Evolutionary conservation across 2,329 filamentous ascomycete species (phyloP), one percentile per base, ranked within the genome.

Genomic region (Neopestalotiopsis rosae): DNA sequence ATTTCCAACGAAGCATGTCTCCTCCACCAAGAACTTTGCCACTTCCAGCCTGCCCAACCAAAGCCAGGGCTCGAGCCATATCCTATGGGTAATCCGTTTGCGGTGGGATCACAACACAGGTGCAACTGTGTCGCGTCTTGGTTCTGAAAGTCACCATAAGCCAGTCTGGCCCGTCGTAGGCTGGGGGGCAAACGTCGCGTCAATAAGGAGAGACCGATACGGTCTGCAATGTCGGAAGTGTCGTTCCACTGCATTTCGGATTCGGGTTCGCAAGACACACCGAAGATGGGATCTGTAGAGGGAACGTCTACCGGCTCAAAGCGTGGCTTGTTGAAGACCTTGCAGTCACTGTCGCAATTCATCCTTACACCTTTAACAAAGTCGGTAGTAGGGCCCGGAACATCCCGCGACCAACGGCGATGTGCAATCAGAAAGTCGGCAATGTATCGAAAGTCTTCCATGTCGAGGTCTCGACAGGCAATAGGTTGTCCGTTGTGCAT

Each of bases 361-460:
- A 74, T 71, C 59, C 38, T 70, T 20, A 74, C 69, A 3, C 71
- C 71, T 38, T 70, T 69, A 42, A 70, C 40, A 24, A 24, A 24
- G 24, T 24, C 24, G 24, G 24, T 24, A 66, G 66, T 20, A 70
- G 20, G 28, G 20, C n/a, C 56, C 14, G 9, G 56, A 24, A 59
- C 13, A 59, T 59, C 5, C n/a, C 9, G 56, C 20, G 56, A 28
- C 56, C 7, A 14, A 17, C 56, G 4, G 1, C 38, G 45, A 32
- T 71, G 69, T 10, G 68, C 61, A 38, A 67, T 10, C 14, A 74
- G 52, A 20, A 58, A 63, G n/a, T 74, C 70, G 2, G 68, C 24
- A 5, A 73, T 24, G 61, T 74, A 71, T 12, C 73, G 71, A 24
- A 74, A 73, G 59, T 74, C 72, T 5, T 68, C 67, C 72, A 74